A percentile compares a stretch with the other conserved stretches of the same genome.
Evolutionary conservation across 371 early-diverging fungal species (phyloP).

Genomic region (Syncephalastrum sp.): DNA sequence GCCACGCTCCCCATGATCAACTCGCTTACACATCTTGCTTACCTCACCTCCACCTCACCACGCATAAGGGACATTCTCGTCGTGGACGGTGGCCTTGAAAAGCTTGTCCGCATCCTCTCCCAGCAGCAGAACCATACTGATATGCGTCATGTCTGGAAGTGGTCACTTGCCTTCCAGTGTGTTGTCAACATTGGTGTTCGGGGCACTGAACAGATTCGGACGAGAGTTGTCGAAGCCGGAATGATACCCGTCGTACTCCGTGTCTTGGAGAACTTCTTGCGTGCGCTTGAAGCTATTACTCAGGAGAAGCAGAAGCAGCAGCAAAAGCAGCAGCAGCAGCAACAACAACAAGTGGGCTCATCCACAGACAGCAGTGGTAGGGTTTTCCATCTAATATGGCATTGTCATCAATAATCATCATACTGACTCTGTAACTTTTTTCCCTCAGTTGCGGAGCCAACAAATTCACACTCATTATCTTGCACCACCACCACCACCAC

Average conservation of each 20-base stretch:
- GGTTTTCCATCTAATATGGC: too few species aligned
- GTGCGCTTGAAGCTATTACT: constrained; percentile 54
- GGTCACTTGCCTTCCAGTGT: constrained; percentile 83
- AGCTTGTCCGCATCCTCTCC: constrained; percentile 74
- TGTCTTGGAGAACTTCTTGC: constrained; percentile 71
- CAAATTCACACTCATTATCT: too few species aligned
- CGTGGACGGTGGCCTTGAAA: constrained; percentile 86
- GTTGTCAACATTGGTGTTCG: constrained; percentile 88
- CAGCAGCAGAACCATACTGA: constrained; percentile 65
- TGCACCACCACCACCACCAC: too few species aligned
- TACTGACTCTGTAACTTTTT: too few species aligned
- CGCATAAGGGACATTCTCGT: constrained; percentile 80
- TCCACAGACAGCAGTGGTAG: too few species aligned
- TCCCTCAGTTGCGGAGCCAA: too few species aligned
- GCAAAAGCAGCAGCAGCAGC: too few species aligned
- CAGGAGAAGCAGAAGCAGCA: constrained; percentile 35
- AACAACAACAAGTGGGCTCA: too few species aligned
- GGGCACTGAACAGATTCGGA: constrained; percentile 78
- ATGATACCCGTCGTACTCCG: constrained; percentile 76
- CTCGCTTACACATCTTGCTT: constrained; percentile 84
- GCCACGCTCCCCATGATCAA: constrained; percentile 82
- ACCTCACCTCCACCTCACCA: constrained; percentile 82
- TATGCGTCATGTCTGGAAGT: constrained; percentile 70
- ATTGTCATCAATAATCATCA: too few species aligned
- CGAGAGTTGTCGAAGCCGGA: constrained; percentile 83